phyloP scores from a whole-genome alignment of 179 eudicot genomes.

The Dionaea muscipula region DNA sequence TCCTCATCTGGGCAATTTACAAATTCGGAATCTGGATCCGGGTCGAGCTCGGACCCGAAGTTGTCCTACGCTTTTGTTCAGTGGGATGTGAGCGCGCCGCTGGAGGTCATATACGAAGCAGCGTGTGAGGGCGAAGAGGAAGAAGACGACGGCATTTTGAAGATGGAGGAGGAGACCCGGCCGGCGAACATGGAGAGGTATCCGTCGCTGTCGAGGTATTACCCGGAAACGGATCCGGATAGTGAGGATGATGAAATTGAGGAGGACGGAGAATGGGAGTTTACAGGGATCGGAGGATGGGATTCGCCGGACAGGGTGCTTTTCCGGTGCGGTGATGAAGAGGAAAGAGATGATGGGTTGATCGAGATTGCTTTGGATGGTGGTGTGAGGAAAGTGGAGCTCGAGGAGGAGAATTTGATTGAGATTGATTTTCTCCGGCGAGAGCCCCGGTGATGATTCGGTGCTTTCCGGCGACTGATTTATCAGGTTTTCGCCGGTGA shows the following conservation, averaged over 20 bases:
- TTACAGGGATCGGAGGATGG: conserved; percentile 16
- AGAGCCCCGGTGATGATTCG: background rate
- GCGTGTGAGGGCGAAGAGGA: conserved; percentile 50
- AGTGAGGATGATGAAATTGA: conserved; percentile 25
- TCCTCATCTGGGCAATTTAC: background rate
- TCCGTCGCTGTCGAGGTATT: conserved; percentile 41
- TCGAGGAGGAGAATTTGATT: conserved; percentile 11
- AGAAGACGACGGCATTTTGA: conserved; percentile 12
- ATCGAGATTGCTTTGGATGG: conserved; percentile 60
- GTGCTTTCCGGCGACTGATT: too few species aligned
- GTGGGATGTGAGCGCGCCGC: conserved; percentile 73
- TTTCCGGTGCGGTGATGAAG: conserved; percentile 39
- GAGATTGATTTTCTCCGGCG: conserved; percentile 8
- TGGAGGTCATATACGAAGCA: conserved; percentile 70
- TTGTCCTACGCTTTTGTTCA: conserved; percentile 24
- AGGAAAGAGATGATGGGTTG: conserved; percentile 39
- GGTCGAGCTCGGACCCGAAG: conserved; percentile 4
- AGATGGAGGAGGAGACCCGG: conserved; percentile 4
- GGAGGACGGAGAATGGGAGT: conserved; percentile 33
- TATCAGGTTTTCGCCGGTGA: too few species aligned
- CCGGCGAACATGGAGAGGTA: conserved; percentile 20
- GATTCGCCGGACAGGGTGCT: conserved; percentile 14
- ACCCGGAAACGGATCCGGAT: conserved; percentile 51
- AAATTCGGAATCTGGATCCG: conserved; percentile 3
- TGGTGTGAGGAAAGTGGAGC: conserved; percentile 4